Conservation (phyloP, 495 filamentous ascomycete species). For the Thermothielavioides terrestris region DNA sequence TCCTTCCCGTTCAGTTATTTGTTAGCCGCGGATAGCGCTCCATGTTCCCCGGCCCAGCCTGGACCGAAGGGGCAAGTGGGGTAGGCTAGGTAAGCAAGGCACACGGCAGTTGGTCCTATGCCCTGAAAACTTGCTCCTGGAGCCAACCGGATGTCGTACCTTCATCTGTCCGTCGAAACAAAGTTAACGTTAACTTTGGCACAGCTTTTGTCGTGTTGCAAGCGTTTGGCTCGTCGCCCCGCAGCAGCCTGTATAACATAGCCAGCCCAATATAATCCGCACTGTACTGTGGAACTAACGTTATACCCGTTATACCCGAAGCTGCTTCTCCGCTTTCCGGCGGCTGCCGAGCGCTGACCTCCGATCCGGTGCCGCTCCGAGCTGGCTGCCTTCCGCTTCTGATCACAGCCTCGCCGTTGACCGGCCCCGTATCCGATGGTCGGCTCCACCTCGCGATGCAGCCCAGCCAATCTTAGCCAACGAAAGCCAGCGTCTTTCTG, state of each 20-base stretch:
- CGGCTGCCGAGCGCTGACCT: not conserved
- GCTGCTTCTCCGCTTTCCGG: not conserved
- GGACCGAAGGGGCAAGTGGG: not conserved
- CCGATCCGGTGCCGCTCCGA: constrained; percentile 2
- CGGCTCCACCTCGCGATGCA: not conserved
- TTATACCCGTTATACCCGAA: too few species aligned
- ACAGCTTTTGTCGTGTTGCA: too few species aligned
- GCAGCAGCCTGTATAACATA: too few species aligned
- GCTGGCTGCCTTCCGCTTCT: not conserved
- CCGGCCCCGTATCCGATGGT: constrained; percentile 2
- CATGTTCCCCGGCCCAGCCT: not conserved
- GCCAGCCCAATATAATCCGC: too few species aligned
- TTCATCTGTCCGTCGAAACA: too few species aligned
- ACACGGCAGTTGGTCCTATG: too few species aligned
- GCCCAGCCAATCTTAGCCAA: not conserved
- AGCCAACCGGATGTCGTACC: too few species aligned
- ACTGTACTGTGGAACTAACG: too few species aligned
- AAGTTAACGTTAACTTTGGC: too few species aligned
- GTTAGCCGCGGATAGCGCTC: not conserved
- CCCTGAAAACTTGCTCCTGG: not conserved
- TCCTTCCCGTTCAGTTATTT: too few species aligned
- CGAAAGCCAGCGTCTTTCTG: not conserved
- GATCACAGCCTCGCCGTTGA: not conserved
- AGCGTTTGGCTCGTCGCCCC: too few species aligned
- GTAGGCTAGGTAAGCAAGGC: too few species aligned